Evolutionary conservation across 1,139 yeast species (phyloP), one percentile per base, ranked within the genome.

Genomic region (Candida anutae): DNA sequence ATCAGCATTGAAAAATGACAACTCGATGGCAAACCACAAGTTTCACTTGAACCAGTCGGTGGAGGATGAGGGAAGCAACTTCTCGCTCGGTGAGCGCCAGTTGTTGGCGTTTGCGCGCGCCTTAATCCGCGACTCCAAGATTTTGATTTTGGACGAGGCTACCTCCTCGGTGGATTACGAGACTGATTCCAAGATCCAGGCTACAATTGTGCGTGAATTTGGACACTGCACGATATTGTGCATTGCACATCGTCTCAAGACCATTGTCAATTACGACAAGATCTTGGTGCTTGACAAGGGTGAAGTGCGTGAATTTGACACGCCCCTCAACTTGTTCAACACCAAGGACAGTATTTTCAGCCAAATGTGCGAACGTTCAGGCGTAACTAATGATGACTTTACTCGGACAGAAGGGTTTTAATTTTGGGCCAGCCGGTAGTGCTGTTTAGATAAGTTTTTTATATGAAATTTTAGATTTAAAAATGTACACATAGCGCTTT

Each of bases 151-250:
- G 34, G 94, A 82, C 48, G 94, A 82, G 50, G 93, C 94, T 11
- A 82, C 94, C 0, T 80, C 93, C 0, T 74, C 82, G 6, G 90
- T 82, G 23, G 94, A 82, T 48, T 78, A 77, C 45, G 83, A 75
- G 39, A 80, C 93, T 0, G 93, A 82, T 50, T 61, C 71, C 25
- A 71, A 69, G 47, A 78, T 83, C 40, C 94, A 82, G 52, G 43
- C 56, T 5, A 76, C 84, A 16, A 78, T 81, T 36, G 59, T 63
- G 6, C 56, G 54, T 10, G 87, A 79, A 46, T 81, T 82, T 45
- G 46, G 57, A 6, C 53, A 71, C 27, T 77, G 88, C 49, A 81
- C 93, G 0, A 75, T 80, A 29, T 55, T 82, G 42, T 79, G 88
- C 46, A 79, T 82, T 54, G 93, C 94, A 4, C 94, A 82, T 47